Evolutionary conservation across 139 green algal species (phyloP), one percentile per base, ranked within the genome.

Genomic region (Zygnema circumcarinatum): DNA sequence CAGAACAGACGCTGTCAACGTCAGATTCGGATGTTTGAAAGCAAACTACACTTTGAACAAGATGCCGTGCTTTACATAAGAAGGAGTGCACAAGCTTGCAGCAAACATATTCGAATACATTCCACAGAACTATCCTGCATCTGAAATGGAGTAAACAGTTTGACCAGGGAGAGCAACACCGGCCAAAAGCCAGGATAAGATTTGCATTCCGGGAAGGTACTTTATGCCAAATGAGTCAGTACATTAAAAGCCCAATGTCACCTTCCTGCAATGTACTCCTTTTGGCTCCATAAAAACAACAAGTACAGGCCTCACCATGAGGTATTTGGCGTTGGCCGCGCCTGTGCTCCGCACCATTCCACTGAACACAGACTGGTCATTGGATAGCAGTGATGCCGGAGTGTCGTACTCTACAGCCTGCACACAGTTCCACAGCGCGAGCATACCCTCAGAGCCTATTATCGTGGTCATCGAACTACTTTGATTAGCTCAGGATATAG

Each of bases 381-480:
- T 89, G 35, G 40, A 25, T 36, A 91, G 22, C 2, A 91, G 82
- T 21, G 53, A 75, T 7, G 3, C 7, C 29, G 87, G 67, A 38
- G 87, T 90, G 40, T 91, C 87, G 69, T 87, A 91, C 81, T 91
- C 87, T 35, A 91, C 16, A 0, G 38, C 87, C 38, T 80, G 75
- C 83, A n/a, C 7, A 33, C 32, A 25, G 54, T 29, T 29, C 25
- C 72, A 79, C 29, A 67, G 32, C 54, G 29, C 54, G 54, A 72
- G 54, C 54, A 72, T 29, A 72, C 29, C 54, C 25, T 72, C 25
- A 72, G 25, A 29, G 29, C 54, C 25, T 29, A 72, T 72, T 25
- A 72, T n/a, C n/a, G 54, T 33, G 54, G 25, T 72, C 54, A 72
- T 25, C 54, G 25, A 33, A 25, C 25, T 72, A 29, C 54, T 33